Evolutionary conservation across 2,329 filamentous ascomycete genomes (phyloP).

Genomic region (Botryosphaeria agaves): DNA sequence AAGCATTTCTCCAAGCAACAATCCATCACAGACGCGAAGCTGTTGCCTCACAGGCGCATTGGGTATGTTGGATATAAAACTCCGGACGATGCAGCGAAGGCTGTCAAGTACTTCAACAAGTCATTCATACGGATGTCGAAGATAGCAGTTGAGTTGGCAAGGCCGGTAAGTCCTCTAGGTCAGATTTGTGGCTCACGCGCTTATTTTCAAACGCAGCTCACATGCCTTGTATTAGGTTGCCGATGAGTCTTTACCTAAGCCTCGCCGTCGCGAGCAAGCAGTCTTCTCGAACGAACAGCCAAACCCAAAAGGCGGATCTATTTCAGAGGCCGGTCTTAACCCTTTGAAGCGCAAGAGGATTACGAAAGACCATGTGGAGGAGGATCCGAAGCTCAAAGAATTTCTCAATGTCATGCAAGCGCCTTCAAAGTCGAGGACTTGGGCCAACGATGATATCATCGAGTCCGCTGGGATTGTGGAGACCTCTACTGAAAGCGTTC

Average conservation of each 20-base stretch:
- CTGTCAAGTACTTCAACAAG: constrained; percentile 89
- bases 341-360: constrained; percentile 52
- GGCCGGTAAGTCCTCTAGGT: constrained; percentile 42
- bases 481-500: background rate
- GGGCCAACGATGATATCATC: constrained; percentile 35
- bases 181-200: background rate
- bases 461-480: background rate
- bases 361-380: constrained; percentile 29
- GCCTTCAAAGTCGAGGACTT: constrained; percentile 44
- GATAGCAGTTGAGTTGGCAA: constrained; percentile 76
- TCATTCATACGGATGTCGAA: constrained; percentile 93
- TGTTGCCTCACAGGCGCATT: constrained; percentile 77
- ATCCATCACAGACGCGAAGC: constrained; percentile 77
- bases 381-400: constrained; percentile 70
- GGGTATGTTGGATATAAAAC: constrained; percentile 91
- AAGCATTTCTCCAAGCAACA: constrained; percentile 72
- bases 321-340: background rate
- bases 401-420: constrained; percentile 70
- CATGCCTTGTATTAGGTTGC: constrained; percentile 1
- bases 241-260: constrained; percentile 2
- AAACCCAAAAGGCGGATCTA: too few relatives aligned
- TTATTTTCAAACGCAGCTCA: background rate
- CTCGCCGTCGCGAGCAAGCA: background rate
- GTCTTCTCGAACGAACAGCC: too few relatives aligned
- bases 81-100: constrained; percentile 59